phyloP scores from a whole-genome alignment of 2,329 filamentous ascomycete species.

The Aspergillus melleus region DNA sequence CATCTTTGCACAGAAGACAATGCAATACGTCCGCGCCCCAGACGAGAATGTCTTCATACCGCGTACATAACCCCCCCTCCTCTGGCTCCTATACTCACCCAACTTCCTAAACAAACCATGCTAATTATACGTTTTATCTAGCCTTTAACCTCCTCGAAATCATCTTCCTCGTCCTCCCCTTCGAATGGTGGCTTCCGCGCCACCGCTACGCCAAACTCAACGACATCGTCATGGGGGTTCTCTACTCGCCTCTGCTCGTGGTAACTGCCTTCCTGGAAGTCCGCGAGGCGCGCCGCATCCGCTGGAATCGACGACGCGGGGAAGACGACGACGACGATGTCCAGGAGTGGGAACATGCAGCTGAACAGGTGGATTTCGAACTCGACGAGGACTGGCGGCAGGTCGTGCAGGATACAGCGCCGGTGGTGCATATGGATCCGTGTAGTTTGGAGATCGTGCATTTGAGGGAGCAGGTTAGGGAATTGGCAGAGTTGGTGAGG shows the following conservation, averaged over 20 bases:
- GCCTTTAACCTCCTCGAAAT: slow-evolving; percentile 92
- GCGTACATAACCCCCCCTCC: slow-evolving; percentile 42
- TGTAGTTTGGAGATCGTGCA: slow-evolving; percentile 64
- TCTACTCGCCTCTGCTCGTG: slow-evolving; percentile 82
- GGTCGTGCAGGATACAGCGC: slow-evolving; percentile 70
- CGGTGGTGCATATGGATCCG: slow-evolving; percentile 78
- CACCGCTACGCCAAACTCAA: slow-evolving; percentile 76
- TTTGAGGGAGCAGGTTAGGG: slow-evolving; percentile 55
- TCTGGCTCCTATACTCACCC: not conserved
- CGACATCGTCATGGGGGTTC: slow-evolving; percentile 78
- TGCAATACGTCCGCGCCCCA: slow-evolving; percentile 93
- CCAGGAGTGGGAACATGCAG: slow-evolving; percentile 91
- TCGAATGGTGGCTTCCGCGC: slow-evolving; percentile 94
- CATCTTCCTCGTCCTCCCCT: slow-evolving; percentile 71
- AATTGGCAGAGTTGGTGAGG: slow-evolving; percentile 64
- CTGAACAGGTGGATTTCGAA: slow-evolving; percentile 71
- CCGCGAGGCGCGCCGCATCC: slow-evolving; percentile 64
- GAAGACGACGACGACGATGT: slow-evolving; percentile 86
- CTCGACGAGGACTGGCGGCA: slow-evolving; percentile 77
- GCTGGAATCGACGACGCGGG: slow-evolving; percentile 71
- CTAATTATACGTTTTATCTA: slow-evolving; percentile 16
- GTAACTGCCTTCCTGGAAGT: slow-evolving; percentile 74
- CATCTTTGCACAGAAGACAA: slow-evolving; percentile 88
- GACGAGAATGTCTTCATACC: slow-evolving; percentile 99
- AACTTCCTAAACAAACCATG: not conserved